Conservation (phyloP, 2,329 filamentous ascomycete genomes). For the Colletotrichum agaves region DNA sequence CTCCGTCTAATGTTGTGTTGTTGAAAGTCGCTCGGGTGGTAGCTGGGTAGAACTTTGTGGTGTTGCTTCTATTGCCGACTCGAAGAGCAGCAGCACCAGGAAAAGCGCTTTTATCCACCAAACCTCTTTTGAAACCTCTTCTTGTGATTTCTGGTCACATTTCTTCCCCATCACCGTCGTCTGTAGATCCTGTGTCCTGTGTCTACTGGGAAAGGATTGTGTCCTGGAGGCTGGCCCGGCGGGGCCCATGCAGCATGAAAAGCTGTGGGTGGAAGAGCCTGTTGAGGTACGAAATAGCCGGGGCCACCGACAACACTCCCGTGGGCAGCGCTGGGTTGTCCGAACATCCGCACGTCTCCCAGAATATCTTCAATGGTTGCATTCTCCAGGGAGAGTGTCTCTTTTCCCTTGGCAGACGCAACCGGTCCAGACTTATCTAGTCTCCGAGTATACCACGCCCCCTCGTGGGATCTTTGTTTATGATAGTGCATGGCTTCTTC, state of each 20-base stretch:
- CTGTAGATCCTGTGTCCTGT: not conserved
- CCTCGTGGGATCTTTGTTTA: slow-evolving; percentile 34
- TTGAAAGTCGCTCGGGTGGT: no score
- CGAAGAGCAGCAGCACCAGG: no score
- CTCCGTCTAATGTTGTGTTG: no score
- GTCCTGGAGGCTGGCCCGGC: not conserved
- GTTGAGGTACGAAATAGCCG: slow-evolving; percentile 8
- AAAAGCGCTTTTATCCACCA: no score
- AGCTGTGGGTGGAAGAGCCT: not conserved
- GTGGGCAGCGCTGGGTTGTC: slow-evolving; percentile 12
- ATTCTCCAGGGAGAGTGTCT: slow-evolving; percentile 6
- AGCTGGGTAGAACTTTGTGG: no score
- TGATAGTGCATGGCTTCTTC: slow-evolving; percentile 39
- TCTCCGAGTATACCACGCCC: slow-evolving; percentile 39
- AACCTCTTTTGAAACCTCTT: no score
- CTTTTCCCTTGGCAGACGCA: not conserved
- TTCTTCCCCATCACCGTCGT: slow-evolving; percentile 6
- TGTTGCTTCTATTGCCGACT: no score
- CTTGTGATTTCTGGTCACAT: not conserved
- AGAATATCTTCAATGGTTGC: slow-evolving; percentile 33
- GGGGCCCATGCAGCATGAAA: slow-evolving; percentile 6
- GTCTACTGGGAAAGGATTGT: not conserved
- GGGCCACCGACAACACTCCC: not conserved
- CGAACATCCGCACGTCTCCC: slow-evolving; percentile 36
- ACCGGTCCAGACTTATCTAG: slow-evolving; percentile 32